Conservation (phyloP, 1,284 basidiomycete species). For the Anthracocystis setariae region DNA sequence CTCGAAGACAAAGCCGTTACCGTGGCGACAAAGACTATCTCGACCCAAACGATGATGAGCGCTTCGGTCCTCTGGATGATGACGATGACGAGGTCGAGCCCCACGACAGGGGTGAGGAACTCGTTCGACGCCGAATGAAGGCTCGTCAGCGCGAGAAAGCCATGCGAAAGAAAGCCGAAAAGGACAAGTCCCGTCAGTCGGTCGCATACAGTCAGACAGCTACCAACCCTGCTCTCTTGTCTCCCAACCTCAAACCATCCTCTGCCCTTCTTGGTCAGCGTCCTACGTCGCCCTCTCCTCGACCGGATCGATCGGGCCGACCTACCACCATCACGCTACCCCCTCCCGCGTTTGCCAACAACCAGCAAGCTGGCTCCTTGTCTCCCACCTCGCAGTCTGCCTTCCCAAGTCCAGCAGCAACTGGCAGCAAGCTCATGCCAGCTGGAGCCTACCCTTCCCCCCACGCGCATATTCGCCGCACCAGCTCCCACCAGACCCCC, state of each 20-base stretch:
- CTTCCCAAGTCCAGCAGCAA: conserved; percentile 34
- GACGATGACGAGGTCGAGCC: conserved; percentile 71
- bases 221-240: conserved; percentile 18
- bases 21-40: conserved; percentile 37
- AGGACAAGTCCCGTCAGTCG: conserved; percentile 43
- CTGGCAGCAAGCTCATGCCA: conserved; percentile 16
- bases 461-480: conserved; percentile 52
- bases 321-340: conserved; percentile 55
- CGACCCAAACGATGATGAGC: conserved; percentile 38
- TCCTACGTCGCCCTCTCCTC: conserved; percentile 44
- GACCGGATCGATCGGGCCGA: conserved; percentile 46
- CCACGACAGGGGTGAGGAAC: conserved; percentile 72
- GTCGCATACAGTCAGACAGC: conserved; percentile 13
- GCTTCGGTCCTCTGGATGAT: conserved; percentile 47
- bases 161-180: conserved; percentile 64
- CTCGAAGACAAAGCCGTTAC: conserved; percentile 34
- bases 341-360: conserved; percentile 28
- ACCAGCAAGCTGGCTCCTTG: conserved; percentile 18
- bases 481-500: conserved; percentile 21
- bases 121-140: conserved; percentile 71
- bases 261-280: conserved; percentile 30
- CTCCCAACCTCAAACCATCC: conserved; percentile 28
- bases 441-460: conserved; percentile 52
- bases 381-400: conserved; percentile 35
- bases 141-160: conserved; percentile 69